Conservation (phyloP, 208 protist species). For the Naegleria gruberi region DNA sequence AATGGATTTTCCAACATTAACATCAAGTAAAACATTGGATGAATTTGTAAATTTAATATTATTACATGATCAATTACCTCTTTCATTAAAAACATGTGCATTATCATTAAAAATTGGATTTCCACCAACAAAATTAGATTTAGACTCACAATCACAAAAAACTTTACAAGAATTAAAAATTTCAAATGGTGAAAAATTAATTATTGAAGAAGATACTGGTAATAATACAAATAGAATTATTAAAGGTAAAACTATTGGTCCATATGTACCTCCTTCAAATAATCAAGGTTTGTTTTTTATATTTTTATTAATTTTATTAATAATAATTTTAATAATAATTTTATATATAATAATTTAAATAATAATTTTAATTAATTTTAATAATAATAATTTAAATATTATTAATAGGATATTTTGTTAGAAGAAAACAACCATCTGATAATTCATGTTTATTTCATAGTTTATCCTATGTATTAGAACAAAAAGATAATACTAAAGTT, state of each 20-base stretch:
- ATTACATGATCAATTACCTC: background rate
- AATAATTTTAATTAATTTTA: background rate
- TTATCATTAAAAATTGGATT: background rate
- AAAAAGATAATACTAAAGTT: constrained; percentile 52
- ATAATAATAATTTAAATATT: background rate
- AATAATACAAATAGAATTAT: background rate
- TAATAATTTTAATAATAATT: too few relatives aligned
- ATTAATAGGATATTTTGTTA: constrained; percentile 58
- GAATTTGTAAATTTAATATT: background rate
- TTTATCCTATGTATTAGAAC: constrained; percentile 71
- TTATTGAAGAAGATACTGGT: background rate
- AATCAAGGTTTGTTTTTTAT: constrained; percentile 28
- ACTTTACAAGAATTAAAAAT: background rate
- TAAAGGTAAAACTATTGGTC: constrained; percentile 44
- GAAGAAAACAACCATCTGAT: constrained; percentile 73
- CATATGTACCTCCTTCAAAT: constrained; percentile 61
- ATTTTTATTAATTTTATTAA: too few relatives aligned
- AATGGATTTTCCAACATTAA: background rate
- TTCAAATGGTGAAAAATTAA: background rate
- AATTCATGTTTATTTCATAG: constrained; percentile 88
- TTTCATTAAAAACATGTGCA: background rate
- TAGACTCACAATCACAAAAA: background rate
- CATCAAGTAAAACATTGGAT: background rate
- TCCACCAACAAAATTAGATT: background rate
- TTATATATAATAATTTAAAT: too few relatives aligned